Evolutionary conservation across 2,329 filamentous ascomycete species (phyloP).

Genomic region (Pseudocercospora macadamiae): DNA sequence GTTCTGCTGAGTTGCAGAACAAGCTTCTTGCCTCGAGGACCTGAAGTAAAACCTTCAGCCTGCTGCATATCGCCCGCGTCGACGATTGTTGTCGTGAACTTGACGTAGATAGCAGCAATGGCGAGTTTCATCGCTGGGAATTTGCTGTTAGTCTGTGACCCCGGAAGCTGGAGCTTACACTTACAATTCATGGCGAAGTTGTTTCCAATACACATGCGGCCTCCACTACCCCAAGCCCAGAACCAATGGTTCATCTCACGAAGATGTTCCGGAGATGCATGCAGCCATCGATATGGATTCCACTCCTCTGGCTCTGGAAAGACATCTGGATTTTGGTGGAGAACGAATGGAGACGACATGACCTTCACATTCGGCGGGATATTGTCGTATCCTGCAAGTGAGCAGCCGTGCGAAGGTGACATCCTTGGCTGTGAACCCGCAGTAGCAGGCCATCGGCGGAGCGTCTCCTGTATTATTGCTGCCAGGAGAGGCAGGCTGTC

Average conservation of each 20-base stretch:
- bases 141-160: neutral
- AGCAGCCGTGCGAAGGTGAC: slow-evolving; percentile 40
- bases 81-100: slow-evolving; percentile 48
- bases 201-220: slow-evolving; percentile 50
- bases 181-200: slow-evolving; percentile 43
- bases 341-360: slow-evolving; percentile 45
- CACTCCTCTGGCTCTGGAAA: slow-evolving; percentile 43
- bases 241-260: slow-evolving; percentile 49
- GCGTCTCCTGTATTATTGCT: slow-evolving; percentile 60
- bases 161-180: neutral
- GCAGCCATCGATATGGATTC: slow-evolving; percentile 44
- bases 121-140: slow-evolving; percentile 41
- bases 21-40: slow-evolving; percentile 37
- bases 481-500: slow-evolving; percentile 56
- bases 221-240: slow-evolving; percentile 51
- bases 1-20: slow-evolving; percentile 8
- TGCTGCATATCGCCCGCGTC: slow-evolving; percentile 45
- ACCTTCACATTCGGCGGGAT: slow-evolving; percentile 46
- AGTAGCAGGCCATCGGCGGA: slow-evolving; percentile 61
- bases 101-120: slow-evolving; percentile 69
- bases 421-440: slow-evolving; percentile 62
- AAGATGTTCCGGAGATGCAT: slow-evolving; percentile 35
- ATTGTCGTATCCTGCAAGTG: slow-evolving; percentile 17
- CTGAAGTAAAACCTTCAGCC: slow-evolving; percentile 47
- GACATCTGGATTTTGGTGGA: slow-evolving; percentile 47